Percentiles rank a stretch among this genome's conserved stretches.
These are phyloP conservation scores for Emergomyces africanus DNA, from an alignment of 2,329 filamentous ascomycete species.

Conservation along the genomic window DNA sequence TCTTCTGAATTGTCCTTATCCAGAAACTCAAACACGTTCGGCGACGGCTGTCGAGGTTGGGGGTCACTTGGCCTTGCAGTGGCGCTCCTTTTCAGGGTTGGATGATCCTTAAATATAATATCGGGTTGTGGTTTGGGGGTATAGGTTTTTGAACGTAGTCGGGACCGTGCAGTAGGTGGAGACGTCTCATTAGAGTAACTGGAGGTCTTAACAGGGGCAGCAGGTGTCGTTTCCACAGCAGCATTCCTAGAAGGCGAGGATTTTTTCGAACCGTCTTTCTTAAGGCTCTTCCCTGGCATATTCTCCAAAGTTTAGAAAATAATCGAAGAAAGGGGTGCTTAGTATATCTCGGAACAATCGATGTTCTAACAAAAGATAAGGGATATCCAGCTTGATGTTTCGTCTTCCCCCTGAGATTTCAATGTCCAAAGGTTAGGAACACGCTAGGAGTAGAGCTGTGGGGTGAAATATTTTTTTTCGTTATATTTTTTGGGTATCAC, in stretches of 20 bases:
- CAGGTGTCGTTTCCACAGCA: slow-evolving; percentile 1
- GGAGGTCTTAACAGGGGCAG: background rate
- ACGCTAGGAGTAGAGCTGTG: background rate
- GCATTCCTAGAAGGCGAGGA: background rate
- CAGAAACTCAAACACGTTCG: slow-evolving; percentile 30
- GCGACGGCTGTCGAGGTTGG: slow-evolving; percentile 6
- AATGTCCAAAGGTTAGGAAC: background rate
- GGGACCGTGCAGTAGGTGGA: background rate
- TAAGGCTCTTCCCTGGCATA: slow-evolving; percentile 5
- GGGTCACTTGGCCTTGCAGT: slow-evolving; percentile 5
- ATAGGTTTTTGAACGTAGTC: slow-evolving; percentile 6
- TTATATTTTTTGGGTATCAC: background rate
- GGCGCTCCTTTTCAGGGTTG: slow-evolving; percentile 2
- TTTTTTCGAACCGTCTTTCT: slow-evolving; percentile 7
- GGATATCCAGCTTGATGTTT: background rate
- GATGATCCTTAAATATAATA: background rate
- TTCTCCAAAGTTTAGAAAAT: background rate
- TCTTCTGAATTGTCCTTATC: slow-evolving; percentile 14
- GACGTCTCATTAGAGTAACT: slow-evolving; percentile 2
- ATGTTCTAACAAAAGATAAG: too few species aligned
- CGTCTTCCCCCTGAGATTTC: background rate
- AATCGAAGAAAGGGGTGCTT: background rate
- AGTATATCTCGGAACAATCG: background rate
- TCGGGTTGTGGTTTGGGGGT: slow-evolving; percentile 1
- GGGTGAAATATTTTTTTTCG: too few species aligned